A percentile compares a stretch with the other conserved stretches of the same genome.
Conservation (phyloP, 331 rosid genomes). For the Rhamnella rubrinervis region DNA sequence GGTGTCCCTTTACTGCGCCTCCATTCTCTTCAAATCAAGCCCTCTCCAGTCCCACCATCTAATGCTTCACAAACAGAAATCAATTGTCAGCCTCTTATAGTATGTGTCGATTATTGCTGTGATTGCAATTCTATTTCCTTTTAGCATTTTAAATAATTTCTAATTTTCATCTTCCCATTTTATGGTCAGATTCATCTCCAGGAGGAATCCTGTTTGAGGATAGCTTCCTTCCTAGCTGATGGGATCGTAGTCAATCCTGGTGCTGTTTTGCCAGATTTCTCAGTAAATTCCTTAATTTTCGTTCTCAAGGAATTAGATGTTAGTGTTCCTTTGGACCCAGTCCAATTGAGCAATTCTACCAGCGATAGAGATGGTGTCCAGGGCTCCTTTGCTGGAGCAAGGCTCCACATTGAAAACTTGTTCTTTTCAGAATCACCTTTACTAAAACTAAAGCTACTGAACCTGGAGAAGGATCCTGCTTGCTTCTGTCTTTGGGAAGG, state of each 20-base stretch:
- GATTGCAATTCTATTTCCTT: not conserved
- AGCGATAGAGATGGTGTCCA: constrained; percentile 38
- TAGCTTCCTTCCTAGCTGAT: constrained; percentile 85
- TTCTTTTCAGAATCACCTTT: constrained; percentile 67
- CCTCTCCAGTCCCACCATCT: constrained; percentile 85
- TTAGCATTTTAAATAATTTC: constrained; percentile 1
- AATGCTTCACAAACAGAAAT: constrained; percentile 87
- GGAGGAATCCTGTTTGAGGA: constrained; percentile 91
- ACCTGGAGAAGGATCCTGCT: constrained; percentile 91
- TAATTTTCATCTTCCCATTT: constrained; percentile 8
- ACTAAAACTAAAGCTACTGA: constrained; percentile 54
- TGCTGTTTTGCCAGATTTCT: constrained; percentile 79
- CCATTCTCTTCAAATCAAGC: constrained; percentile 77
- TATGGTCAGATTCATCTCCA: constrained; percentile 76
- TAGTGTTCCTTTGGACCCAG: constrained; percentile 67
- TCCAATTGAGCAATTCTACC: constrained; percentile 39
- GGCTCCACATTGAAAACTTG: constrained; percentile 72
- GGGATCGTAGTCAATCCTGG: constrained; percentile 81
- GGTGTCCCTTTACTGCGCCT: constrained; percentile 72
- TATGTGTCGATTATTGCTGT: constrained; percentile 36
- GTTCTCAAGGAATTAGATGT: constrained; percentile 66
- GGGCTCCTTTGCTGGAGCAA: constrained; percentile 76
- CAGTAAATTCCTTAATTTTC: constrained; percentile 66
- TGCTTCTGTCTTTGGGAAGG: constrained; percentile 93
- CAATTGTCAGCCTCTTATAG: constrained; percentile 86